phyloP scores from a whole-genome alignment of 1,139 yeast genomes.

The Petasospora fabianii region DNA sequence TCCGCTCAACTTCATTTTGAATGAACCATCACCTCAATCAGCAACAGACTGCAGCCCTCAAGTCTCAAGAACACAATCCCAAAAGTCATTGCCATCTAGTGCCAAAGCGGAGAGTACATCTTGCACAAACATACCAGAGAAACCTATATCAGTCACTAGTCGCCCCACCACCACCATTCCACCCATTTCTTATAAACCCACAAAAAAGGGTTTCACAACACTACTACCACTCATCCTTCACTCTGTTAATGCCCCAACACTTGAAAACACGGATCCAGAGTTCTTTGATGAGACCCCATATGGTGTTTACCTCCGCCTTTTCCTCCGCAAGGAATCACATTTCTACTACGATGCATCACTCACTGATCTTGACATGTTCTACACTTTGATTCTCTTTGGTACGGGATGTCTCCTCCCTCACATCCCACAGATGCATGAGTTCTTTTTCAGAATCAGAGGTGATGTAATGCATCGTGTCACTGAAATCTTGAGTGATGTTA shows the following conservation, averaged over 20 bases:
- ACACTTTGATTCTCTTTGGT: slow-evolving; percentile 14
- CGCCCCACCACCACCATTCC: too few species aligned
- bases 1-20: too few species aligned
- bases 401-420: slow-evolving; percentile 10
- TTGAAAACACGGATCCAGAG: slow-evolving; percentile 14
- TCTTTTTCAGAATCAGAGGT: slow-evolving; percentile 19
- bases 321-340: slow-evolving; percentile 12
- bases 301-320: slow-evolving; percentile 17
- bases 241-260: slow-evolving; percentile 10
- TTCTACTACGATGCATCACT: background rate
- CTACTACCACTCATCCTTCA: slow-evolving; percentile 17
- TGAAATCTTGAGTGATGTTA: slow-evolving; percentile 7
- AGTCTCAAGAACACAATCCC: too few species aligned
- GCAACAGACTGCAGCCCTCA: too few species aligned
- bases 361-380: slow-evolving; percentile 1
- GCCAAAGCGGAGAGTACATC: too few species aligned
- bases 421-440: slow-evolving; percentile 7
- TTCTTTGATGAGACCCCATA: slow-evolving; percentile 21
- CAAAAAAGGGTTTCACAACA: too few species aligned
- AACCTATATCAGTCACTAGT: too few species aligned
- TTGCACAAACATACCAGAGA: too few species aligned
- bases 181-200: too few species aligned
- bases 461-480: slow-evolving; percentile 12
- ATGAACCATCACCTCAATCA: too few species aligned
- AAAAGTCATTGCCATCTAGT: too few species aligned